phyloP scores from a whole-genome alignment of 192 early-diverging fungal genomes.

The Backusella australiensis region DNA sequence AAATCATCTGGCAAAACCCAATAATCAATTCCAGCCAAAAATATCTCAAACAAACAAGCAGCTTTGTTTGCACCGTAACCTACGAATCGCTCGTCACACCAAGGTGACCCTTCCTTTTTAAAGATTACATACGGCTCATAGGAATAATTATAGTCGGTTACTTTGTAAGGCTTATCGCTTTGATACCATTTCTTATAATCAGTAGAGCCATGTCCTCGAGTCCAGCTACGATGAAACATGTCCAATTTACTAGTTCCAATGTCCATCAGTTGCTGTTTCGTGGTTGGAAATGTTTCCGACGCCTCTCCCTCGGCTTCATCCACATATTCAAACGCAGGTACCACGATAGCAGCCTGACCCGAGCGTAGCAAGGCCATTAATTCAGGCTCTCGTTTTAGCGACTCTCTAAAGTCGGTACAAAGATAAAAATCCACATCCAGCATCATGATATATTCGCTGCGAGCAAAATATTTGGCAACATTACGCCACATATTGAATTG shows the following conservation, averaged over 20 bases:
- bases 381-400: slow-evolving; percentile 30
- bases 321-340: slow-evolving; percentile 60
- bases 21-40: slow-evolving; percentile 49
- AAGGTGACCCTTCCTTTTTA: slow-evolving; percentile 48
- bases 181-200: slow-evolving; percentile 51
- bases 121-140: slow-evolving; percentile 63
- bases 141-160: slow-evolving; percentile 48
- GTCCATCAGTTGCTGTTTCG: slow-evolving; percentile 42
- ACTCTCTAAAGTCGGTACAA: slow-evolving; percentile 49
- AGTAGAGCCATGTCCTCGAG: slow-evolving; percentile 53
- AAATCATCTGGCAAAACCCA: slow-evolving; percentile 52
- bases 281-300: slow-evolving; percentile 48
- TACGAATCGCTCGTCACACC: slow-evolving; percentile 57
- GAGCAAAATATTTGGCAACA: slow-evolving; percentile 57
- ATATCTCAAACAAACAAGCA: slow-evolving; percentile 55
- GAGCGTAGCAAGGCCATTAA: slow-evolving; percentile 45
- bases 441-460: slow-evolving; percentile 58
- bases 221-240: slow-evolving; percentile 55
- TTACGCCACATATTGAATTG: slow-evolving; percentile 70
- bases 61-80: slow-evolving; percentile 61
- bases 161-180: slow-evolving; percentile 44
- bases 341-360: slow-evolving; percentile 47
- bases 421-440: slow-evolving; percentile 62
- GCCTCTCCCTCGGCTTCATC: slow-evolving; percentile 48
- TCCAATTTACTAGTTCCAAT: slow-evolving; percentile 46